Evolutionary conservation across 495 filamentous ascomycete species (phyloP), one percentile per base, ranked within the genome.

Genomic region (Penicillium malachiteum): DNA sequence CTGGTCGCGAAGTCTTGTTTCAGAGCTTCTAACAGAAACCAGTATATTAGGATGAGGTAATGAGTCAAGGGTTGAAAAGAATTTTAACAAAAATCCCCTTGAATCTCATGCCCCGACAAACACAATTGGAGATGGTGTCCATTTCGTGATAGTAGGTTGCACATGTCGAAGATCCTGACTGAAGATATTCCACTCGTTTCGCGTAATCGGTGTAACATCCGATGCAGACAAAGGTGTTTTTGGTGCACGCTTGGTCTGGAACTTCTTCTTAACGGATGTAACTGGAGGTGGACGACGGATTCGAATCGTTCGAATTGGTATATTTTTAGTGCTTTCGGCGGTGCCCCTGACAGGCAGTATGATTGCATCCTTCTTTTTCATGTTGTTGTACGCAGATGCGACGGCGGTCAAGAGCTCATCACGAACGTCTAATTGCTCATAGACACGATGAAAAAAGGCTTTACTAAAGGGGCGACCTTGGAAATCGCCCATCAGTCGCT

Each of bases 401-500:
- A 88, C 76, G 12, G 82, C 79, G 10, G 70, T 62, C 17, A 88
- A 66, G 7, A 83, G 77, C 5, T 76, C 70, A 30, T 84, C 74
- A 38, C 71, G 73, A 9, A 86, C 72, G 33, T 79, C 74, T 3
- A 89, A 72, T 67, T 83, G 86, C 37, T 85, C 79, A 57, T 88
- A 89, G 18, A 81, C 78, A 16, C 80, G 75, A 49, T 85, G 71
- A 37, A 89, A 77, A 48, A 81, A 80, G 26, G 78, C 77, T 57
- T 82, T 82, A 57, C 71, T 81, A 31, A 88, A 76, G 1, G 77
- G 74, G 4, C 80, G 75, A 38, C 84, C 80, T 40, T 83, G 71
- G 60, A 82, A 83, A 45, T 83, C 78, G 5, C 80, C 71, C 46
- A 88, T 82, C 26, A 87, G 77, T 26, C 84, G 81, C 33, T 84